Evolutionary conservation across 2,329 filamentous ascomycete genomes (phyloP).

Genomic region (Aplosporella prunicola): DNA sequence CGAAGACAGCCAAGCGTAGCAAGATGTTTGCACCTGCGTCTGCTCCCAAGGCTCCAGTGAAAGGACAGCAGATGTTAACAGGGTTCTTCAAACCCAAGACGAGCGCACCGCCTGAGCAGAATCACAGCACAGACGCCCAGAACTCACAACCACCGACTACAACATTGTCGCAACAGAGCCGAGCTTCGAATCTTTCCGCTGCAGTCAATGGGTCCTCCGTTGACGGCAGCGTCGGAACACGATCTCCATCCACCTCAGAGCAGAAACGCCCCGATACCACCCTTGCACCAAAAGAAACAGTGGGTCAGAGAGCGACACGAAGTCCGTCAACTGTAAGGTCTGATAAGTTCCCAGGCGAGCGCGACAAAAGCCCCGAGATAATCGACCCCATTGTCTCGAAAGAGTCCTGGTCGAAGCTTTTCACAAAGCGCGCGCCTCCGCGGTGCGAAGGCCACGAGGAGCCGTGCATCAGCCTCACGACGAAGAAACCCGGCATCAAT

Average conservation of each 20-base stretch:
- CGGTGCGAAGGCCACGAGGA: slow-evolving; percentile 77
- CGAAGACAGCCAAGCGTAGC: too few species aligned
- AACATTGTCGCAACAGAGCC: too few species aligned
- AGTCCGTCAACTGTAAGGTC: too few species aligned
- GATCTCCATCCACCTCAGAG: not conserved
- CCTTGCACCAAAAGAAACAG: not conserved
- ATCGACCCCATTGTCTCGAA: slow-evolving; percentile 64
- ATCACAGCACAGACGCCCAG: too few species aligned
- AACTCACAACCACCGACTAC: too few species aligned
- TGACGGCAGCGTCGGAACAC: not conserved
- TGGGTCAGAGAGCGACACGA: too few species aligned
- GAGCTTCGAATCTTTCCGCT: too few species aligned
- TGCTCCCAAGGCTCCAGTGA: slow-evolving; percentile 22
- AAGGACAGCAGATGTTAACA: slow-evolving; percentile 55
- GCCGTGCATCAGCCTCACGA: slow-evolving; percentile 71
- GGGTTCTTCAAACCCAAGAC: slow-evolving; percentile 72
- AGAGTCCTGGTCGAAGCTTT: slow-evolving; percentile 77
- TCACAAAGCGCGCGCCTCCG: slow-evolving; percentile 64
- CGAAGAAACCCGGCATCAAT: slow-evolving; percentile 85
- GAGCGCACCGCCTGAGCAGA: too few species aligned
- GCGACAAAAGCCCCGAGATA: slow-evolving; percentile 24
- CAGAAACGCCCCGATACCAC: not conserved
- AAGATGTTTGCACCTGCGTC: too few species aligned
- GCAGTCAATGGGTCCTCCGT: too few species aligned
- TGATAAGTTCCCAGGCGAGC: too few species aligned